Evolutionary conservation across 1,284 basidiomycete species (phyloP).

Genomic region (Puccinia triticina): DNA sequence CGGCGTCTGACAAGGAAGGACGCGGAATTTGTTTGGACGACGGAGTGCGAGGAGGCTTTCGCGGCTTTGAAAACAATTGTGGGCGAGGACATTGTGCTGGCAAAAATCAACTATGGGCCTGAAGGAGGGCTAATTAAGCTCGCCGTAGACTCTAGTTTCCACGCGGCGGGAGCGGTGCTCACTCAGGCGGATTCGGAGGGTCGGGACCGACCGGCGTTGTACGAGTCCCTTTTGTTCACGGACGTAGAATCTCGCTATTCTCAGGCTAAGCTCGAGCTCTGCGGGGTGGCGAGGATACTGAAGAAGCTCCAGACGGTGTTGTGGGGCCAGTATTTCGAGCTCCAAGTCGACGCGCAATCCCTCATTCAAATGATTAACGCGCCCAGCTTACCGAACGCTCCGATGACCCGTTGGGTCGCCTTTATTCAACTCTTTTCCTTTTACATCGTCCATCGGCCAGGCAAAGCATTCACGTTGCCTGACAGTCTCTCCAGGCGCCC

Average conservation of each 20-base stretch:
- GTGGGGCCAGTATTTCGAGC: conserved; percentile 32
- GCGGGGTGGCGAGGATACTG: conserved; percentile 34
- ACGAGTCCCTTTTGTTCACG: conserved; percentile 13
- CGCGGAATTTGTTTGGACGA: background rate
- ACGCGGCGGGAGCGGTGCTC: background rate
- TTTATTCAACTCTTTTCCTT: conserved; percentile 27
- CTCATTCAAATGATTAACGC: conserved; percentile 33
- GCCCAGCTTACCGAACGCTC: background rate
- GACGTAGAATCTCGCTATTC: conserved; percentile 34
- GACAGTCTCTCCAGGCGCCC: conserved; percentile 22
- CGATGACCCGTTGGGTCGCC: conserved; percentile 24
- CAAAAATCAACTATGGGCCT: background rate
- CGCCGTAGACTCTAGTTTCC: conserved; percentile 15
- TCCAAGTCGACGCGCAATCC: conserved; percentile 36
- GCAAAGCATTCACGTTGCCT: conserved; percentile 17
- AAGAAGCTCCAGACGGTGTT: conserved; percentile 13
- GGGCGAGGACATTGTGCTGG: background rate
- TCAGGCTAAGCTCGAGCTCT: conserved; percentile 42
- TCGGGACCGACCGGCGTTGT: background rate
- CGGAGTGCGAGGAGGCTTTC: background rate
- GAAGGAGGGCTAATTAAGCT: background rate
- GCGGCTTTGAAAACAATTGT: background rate
- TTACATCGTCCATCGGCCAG: conserved; percentile 22
- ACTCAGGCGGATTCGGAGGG: background rate
- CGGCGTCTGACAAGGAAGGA: background rate